These are phyloP conservation scores for Haematococcus lacustris DNA, from an alignment of 139 green algal genomes.

Conservation along the genomic window DNA sequence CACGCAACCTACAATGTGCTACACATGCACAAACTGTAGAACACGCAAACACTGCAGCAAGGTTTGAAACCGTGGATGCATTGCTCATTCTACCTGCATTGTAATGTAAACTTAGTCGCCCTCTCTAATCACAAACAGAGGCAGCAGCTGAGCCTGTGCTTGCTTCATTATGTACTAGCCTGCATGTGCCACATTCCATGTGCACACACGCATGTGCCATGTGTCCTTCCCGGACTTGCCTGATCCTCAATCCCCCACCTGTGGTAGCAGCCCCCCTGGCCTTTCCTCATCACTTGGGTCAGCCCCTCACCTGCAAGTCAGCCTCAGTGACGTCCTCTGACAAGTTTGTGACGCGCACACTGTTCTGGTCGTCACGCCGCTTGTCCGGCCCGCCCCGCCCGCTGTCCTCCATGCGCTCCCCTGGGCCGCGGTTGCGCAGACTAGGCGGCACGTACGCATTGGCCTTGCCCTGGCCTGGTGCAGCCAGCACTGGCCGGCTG, in stretches of 20 bases:
- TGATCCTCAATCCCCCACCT: too few relatives aligned
- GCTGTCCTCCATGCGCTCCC: not conserved
- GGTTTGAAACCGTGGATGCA: too few relatives aligned
- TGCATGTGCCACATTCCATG: too few relatives aligned
- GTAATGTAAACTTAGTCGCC: slow-evolving; percentile 17
- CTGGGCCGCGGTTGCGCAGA: not conserved
- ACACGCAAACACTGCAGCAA: too few relatives aligned
- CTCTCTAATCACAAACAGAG: too few relatives aligned
- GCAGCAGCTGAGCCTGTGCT: too few relatives aligned
- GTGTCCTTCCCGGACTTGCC: not conserved
- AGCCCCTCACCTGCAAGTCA: slow-evolving; percentile 78
- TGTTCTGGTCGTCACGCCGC: slow-evolving; percentile 91
- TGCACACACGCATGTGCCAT: not conserved
- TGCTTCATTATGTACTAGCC: too few relatives aligned
- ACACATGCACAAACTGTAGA: not conserved
- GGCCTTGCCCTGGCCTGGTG: slow-evolving; percentile 38
- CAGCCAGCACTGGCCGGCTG: too few relatives aligned
- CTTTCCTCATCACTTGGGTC: too few relatives aligned
- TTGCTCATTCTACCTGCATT: slow-evolving; percentile 81
- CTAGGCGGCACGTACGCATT: slow-evolving; percentile 21
- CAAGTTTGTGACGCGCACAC: slow-evolving; percentile 94
- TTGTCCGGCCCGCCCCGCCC: not conserved
- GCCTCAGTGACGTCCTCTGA: slow-evolving; percentile 81
- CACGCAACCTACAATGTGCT: not conserved
- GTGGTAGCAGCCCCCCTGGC: too few relatives aligned